phyloP scores from a whole-genome alignment of 352 stramenopile species.

The Globisporangium carolinianum region DNA sequence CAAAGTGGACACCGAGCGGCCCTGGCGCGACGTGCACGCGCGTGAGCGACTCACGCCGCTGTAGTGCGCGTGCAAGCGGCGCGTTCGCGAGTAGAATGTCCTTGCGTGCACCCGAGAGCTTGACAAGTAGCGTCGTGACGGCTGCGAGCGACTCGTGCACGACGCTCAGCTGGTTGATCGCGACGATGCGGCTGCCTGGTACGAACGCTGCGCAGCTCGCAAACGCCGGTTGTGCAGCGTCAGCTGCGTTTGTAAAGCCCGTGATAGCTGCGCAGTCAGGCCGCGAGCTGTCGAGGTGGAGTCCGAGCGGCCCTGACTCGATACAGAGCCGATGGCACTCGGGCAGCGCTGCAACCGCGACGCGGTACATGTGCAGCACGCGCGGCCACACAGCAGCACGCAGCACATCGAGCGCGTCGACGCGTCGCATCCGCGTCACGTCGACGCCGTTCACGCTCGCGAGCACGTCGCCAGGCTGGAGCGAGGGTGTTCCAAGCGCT shows the following conservation, averaged over 20 bases:
- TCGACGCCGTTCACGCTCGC: conserved; percentile 39
- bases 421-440: conserved; percentile 25
- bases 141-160: conserved; percentile 33
- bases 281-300: conserved; percentile 37
- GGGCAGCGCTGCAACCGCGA: conserved; percentile 8
- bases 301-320: conserved; percentile 32
- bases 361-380: conserved; percentile 31
- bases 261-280: conserved; percentile 27
- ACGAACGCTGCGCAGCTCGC: conserved; percentile 26
- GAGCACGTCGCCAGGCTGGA: conserved; percentile 30
- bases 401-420: conserved; percentile 21
- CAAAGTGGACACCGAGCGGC: conserved; percentile 43
- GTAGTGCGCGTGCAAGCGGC: conserved; percentile 20
- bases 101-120: conserved; percentile 31
- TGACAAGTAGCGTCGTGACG: conserved; percentile 33
- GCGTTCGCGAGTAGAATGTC: conserved; percentile 40
- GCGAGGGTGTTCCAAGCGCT: background rate
- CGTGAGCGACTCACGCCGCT: conserved; percentile 6
- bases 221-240: conserved; percentile 32
- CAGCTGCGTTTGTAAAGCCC: conserved; percentile 31
- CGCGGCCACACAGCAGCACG: conserved; percentile 22
- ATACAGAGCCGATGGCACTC: conserved; percentile 39
- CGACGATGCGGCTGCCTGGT: conserved; percentile 44
- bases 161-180: conserved; percentile 59
- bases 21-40: conserved; percentile 26